Evolutionary conservation across 371 early-diverging fungal genomes (phyloP), one percentile per base, ranked within the genome.

Genomic region (Rhizopus stolonifer): DNA sequence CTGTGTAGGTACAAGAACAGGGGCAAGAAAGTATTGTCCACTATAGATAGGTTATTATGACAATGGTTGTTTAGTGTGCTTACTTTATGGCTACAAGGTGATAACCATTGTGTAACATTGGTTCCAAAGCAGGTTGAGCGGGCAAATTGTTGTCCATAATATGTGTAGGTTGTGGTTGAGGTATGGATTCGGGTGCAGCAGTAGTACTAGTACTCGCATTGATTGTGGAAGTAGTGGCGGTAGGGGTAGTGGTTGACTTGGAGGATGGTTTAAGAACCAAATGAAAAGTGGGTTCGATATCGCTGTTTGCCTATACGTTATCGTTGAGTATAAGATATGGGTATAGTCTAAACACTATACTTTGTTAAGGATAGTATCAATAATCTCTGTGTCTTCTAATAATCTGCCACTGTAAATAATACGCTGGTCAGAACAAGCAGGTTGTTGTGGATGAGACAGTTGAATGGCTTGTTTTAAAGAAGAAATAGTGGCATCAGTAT

Each of bases 251-350:
- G n/a, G n/a, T n/a, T n/a, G n/a, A n/a, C n/a, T n/a, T n/a, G n/a
- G n/a, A n/a, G n/a, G n/a, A n/a, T 42, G 74, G 72, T 45, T 78
- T 78, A 22, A 74, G 72, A 2, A 78, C 78, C 22, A 78, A 60
- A 52, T 78, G 78, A 33, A 78, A 69, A 2, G 64, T 74, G 15
- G 72, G 72, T 18, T 49, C 42, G 5, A 51, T 54, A 17, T 48
- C 32, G 10, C 45, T 43, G 55, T n/a, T n/a, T n/a, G n/a, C n/a
- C n/a, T n/a, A n/a, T n/a, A n/a, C n/a, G n/a, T n/a, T n/a, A n/a
- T n/a, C n/a, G n/a, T n/a, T n/a, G n/a, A n/a, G n/a, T n/a, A n/a
- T n/a, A n/a, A n/a, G n/a, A n/a, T n/a, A n/a, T n/a, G n/a, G n/a
- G n/a, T n/a, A n/a, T n/a, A n/a, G n/a, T n/a, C n/a, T n/a, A 2